Evolutionary conservation across 257 asterid genomes (phyloP).

Genomic region (Buddleja alternifolia): DNA sequence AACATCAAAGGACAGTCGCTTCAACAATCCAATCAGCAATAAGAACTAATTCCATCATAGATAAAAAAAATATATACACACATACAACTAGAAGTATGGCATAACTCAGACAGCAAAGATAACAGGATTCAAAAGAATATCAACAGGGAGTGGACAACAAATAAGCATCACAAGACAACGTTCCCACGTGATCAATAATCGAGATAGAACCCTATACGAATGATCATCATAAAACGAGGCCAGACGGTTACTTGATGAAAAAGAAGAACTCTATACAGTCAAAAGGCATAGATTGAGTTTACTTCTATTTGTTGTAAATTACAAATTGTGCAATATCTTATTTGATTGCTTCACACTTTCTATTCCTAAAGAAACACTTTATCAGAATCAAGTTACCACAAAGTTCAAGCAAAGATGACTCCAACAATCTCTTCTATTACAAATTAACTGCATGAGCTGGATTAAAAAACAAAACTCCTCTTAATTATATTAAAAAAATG

Average conservation of each 20-base stretch:
- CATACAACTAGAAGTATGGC: slow-evolving; percentile 2
- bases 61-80: neutral
- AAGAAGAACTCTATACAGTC: slow-evolving; percentile 17
- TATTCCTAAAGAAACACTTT: slow-evolving; percentile 30
- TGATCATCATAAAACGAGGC: neutral
- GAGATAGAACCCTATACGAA: neutral
- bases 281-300: slow-evolving; percentile 2
- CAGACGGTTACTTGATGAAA: neutral
- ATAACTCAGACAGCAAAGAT: neutral
- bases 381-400: slow-evolving; percentile 38
- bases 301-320: slow-evolving; percentile 4
- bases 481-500: neutral
- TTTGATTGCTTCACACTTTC: slow-evolving; percentile 33
- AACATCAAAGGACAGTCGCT: neutral
- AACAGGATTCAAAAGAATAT: slow-evolving; percentile 4
- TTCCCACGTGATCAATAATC: slow-evolving; percentile 14
- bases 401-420: slow-evolving; percentile 34
- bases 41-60: neutral
- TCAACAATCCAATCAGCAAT: neutral
- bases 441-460: slow-evolving; percentile 27
- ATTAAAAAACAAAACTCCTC: neutral
- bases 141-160: neutral
- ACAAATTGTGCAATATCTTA: slow-evolving; percentile 21
- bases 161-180: neutral
- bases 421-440: slow-evolving; percentile 35